phyloP scores from a whole-genome alignment of 2,329 filamentous ascomycete species.

The Emergomyces pasteurianus region DNA sequence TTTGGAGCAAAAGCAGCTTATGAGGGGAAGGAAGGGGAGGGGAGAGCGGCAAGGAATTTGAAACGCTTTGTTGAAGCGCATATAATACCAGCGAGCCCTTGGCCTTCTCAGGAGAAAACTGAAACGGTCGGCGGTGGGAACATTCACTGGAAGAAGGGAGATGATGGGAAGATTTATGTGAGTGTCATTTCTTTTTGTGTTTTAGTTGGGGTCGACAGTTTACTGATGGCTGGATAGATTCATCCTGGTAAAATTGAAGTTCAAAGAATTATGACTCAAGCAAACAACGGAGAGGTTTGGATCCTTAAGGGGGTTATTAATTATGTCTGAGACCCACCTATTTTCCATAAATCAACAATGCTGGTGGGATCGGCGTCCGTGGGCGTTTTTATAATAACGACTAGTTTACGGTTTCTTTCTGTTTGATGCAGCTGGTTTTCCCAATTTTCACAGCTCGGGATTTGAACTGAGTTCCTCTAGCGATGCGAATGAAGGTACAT shows the following conservation, averaged over 20 bases:
- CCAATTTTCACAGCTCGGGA: background rate
- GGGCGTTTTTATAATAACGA: background rate
- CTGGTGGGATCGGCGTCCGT: background rate
- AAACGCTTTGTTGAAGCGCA: constrained; percentile 76
- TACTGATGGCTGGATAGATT: constrained; percentile 17
- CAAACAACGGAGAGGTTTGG: constrained; percentile 86
- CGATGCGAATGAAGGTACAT: background rate
- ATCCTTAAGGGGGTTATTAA: constrained; percentile 52
- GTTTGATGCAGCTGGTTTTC: background rate
- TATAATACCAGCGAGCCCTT: constrained; percentile 46
- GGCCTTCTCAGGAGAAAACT: constrained; percentile 19
- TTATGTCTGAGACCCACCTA: constrained; percentile 21
- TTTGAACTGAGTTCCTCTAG: no score
- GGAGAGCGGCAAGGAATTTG: constrained; percentile 66
- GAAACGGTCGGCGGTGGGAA: constrained; percentile 57
- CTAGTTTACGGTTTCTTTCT: background rate
- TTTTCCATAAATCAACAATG: background rate
- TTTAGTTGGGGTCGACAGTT: background rate
- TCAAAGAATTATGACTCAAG: constrained; percentile 57
- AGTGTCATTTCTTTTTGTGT: constrained; percentile 20
- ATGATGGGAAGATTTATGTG: constrained; percentile 52
- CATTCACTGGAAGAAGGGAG: constrained; percentile 68
- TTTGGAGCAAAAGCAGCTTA: constrained; percentile 58
- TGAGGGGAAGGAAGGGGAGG: constrained; percentile 55
- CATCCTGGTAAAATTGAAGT: constrained; percentile 74